Conservation (phyloP, 2,329 filamentous ascomycete species). For the Scedosporium minutisporum region DNA sequence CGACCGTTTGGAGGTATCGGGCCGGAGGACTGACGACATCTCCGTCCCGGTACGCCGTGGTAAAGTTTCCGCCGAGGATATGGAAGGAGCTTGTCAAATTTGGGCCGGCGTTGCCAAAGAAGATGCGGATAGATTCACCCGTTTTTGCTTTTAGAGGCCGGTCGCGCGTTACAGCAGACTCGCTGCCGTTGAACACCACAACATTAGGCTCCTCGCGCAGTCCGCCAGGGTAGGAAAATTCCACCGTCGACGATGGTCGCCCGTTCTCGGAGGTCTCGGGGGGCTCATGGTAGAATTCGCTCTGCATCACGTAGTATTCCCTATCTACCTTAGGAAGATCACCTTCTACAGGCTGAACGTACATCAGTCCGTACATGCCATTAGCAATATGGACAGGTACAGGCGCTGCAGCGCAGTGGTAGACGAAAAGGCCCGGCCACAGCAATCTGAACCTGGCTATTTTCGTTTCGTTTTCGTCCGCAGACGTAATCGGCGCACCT, state of each 20-base stretch:
- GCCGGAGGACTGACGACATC: constrained; percentile 21
- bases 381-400: constrained; percentile 26
- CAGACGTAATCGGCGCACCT: constrained; percentile 21
- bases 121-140: constrained; percentile 22
- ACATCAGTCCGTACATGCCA: constrained; percentile 26
- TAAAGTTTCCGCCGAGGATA: constrained; percentile 20
- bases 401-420: constrained; percentile 24
- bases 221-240: constrained; percentile 23
- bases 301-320: constrained; percentile 27
- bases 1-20: constrained; percentile 16
- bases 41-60: constrained; percentile 19
- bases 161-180: constrained; percentile 20
- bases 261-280: constrained; percentile 22
- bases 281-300: constrained; percentile 26
- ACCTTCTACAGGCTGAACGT: constrained; percentile 21
- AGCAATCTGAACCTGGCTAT: constrained; percentile 19
- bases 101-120: constrained; percentile 24
- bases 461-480: constrained; percentile 21
- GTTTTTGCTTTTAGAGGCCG: constrained; percentile 19
- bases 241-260: constrained; percentile 17
- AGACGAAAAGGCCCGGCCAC: constrained; percentile 21
- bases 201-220: constrained; percentile 21
- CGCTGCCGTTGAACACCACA: constrained; percentile 23
- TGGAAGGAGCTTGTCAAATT: constrained; percentile 24
- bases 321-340: constrained; percentile 19